Evolutionary conservation across 148 eudicot genomes (phyloP), one percentile per base, ranked within the genome.

Genomic region (Vaccinium corymbosum): DNA sequence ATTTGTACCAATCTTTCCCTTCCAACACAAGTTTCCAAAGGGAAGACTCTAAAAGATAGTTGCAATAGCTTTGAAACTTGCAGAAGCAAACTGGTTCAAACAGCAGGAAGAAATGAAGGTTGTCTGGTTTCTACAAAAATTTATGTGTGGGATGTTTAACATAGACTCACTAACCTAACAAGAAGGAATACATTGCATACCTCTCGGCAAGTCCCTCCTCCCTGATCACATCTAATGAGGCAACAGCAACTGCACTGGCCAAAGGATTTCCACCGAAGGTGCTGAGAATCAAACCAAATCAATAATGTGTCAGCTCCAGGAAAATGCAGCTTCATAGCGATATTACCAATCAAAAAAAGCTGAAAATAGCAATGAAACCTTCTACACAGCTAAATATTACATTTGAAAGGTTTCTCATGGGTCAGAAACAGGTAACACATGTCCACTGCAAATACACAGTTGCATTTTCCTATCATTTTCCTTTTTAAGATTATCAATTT

Each of bases 181-280:
- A n/a, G 52, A 87, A 57, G 71, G 76, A 82, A 78, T 6, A 85
- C 15, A 53, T 29, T 55, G 56, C 14, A 49, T 94, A 97, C 99
- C 98, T 97, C 82, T 95, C 94, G 29, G 89, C 94, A 83, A 97
- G 98, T 83, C 89, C 87, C 88, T 97, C 99, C 29, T 95, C 97
- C 87, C 74, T 86, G 79, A 95, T 87, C 85, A 97, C 99, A 83
- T 97, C 92, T 76, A 97, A 89, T 76, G 99, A 94, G 10, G 98
- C 98, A 84, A 94, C 87, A 82, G 95, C 99, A 85, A 97, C 95
- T 78, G 94, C 94, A 88, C 98, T 95, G 35, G 95, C 99, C 91
- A 97, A 90, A 81, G 99, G 98, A 87, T 95, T 97, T 81, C 99
- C 99, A 11, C 99, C 99, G 87, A 97, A 97, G 62, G 99, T 97